Evolutionary conservation across 1,139 yeast species (phyloP).

Genomic region (Debaryomycetaceae sp.): DNA sequence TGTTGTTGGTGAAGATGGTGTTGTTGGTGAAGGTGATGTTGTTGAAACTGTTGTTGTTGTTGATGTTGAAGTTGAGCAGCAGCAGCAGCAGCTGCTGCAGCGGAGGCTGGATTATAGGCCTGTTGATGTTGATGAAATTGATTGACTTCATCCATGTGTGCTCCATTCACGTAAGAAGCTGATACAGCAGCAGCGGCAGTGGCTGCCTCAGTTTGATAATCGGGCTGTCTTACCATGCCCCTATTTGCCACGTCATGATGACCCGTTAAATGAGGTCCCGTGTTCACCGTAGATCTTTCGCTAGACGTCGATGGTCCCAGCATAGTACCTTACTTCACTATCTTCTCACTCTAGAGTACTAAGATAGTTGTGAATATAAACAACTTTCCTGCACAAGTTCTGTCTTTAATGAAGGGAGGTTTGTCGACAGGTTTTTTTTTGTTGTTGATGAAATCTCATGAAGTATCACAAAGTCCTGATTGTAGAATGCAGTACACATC

Average conservation of each 20-base stretch:
- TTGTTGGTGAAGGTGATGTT: slow-evolving; percentile 27
- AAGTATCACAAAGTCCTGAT: background rate
- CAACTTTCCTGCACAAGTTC: slow-evolving; percentile 15
- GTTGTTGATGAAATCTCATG: slow-evolving; percentile 2
- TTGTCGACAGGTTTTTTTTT: slow-evolving; percentile 4
- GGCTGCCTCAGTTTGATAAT: slow-evolving; percentile 17
- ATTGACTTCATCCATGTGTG: slow-evolving; percentile 18
- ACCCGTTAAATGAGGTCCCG: slow-evolving; percentile 8
- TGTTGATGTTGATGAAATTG: slow-evolving; percentile 24
- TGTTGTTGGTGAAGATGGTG: slow-evolving; percentile 29
- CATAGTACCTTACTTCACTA: slow-evolving; percentile 9
- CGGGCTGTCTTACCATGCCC: slow-evolving; percentile 11
- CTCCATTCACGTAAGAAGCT: slow-evolving; percentile 11
- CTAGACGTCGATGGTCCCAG: slow-evolving; percentile 34
- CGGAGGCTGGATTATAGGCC: slow-evolving; percentile 21
- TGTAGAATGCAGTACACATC: background rate
- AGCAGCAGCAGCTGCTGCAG: slow-evolving; percentile 15
- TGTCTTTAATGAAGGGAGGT: slow-evolving; percentile 6
- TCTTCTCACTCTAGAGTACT: slow-evolving; percentile 2
- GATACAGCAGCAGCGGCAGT: slow-evolving; percentile 22
- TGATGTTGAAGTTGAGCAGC: slow-evolving; percentile 21
- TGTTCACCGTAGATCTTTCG: slow-evolving; percentile 25
- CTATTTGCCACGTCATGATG: slow-evolving; percentile 9
- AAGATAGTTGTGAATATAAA: slow-evolving; percentile 12
- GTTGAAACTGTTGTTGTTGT: slow-evolving; percentile 25